These are phyloP conservation scores for Tuber magnatum DNA, from an alignment of 495 filamentous ascomycete species.

Conservation along the genomic window DNA sequence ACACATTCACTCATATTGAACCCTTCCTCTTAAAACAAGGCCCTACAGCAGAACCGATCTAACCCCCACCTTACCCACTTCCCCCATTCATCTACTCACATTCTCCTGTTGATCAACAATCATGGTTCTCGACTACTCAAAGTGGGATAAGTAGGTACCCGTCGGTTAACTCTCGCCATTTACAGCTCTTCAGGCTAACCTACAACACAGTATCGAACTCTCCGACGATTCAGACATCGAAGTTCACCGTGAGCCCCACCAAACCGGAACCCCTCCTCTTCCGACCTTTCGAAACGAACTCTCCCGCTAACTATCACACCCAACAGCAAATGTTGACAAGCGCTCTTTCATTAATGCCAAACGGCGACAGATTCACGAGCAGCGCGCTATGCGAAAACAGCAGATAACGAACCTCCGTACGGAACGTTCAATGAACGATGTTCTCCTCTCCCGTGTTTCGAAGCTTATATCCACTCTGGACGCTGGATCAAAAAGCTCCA, in stretches of 20 bases:
- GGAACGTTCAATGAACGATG: slow-evolving; percentile 88
- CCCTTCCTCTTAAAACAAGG: background rate
- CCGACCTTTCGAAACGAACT: background rate
- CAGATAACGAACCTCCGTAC: slow-evolving; percentile 89
- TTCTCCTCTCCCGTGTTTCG: slow-evolving; percentile 74
- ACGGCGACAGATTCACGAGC: slow-evolving; percentile 89
- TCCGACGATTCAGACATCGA: slow-evolving; percentile 97
- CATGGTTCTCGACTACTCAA: slow-evolving; percentile 42
- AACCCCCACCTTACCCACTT: background rate
- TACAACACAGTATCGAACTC: slow-evolving; percentile 59
- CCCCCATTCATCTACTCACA: background rate
- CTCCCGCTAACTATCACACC: slow-evolving; percentile 8
- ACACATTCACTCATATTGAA: background rate
- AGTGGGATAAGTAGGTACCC: slow-evolving; percentile 39
- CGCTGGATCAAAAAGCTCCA: slow-evolving; percentile 47
- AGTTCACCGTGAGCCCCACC: slow-evolving; percentile 59
- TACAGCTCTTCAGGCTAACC: slow-evolving; percentile 18
- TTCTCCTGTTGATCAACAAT: background rate
- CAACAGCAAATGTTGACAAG: slow-evolving; percentile 86
- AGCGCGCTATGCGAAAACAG: slow-evolving; percentile 71
- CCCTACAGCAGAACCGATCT: background rate
- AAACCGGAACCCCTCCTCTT: background rate
- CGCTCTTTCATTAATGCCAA: slow-evolving; percentile 97
- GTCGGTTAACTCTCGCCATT: background rate
- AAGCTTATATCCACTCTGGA: slow-evolving; percentile 64